phyloP scores from a whole-genome alignment of 2,329 filamentous ascomycete genomes.

The Cercospora zeina region DNA sequence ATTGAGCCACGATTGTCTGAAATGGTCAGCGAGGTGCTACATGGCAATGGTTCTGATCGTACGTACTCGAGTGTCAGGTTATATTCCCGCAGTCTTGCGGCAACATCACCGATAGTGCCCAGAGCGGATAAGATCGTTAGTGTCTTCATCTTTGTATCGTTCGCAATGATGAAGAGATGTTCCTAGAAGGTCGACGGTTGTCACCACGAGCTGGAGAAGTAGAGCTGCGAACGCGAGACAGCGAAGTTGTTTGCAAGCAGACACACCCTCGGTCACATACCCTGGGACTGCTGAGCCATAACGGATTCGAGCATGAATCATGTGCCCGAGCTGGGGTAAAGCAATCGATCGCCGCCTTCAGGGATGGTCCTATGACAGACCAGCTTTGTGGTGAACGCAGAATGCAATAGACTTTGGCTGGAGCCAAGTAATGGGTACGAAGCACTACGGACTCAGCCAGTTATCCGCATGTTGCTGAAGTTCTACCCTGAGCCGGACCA shows the following conservation, averaged over 20 bases:
- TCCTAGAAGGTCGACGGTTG: not conserved
- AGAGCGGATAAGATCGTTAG: not conserved
- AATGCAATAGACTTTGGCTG: not conserved
- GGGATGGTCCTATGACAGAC: not conserved
- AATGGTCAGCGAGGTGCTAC: not conserved
- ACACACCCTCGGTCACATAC: not conserved
- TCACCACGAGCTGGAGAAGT: not conserved
- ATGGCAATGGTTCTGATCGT: not conserved
- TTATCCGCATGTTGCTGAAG: not conserved
- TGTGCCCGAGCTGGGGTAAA: not conserved
- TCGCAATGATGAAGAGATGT: not conserved
- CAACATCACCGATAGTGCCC: not conserved
- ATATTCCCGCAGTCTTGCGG: conserved; percentile 22
- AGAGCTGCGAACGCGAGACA: not conserved
- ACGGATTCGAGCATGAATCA: not conserved
- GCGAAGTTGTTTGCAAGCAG: not conserved
- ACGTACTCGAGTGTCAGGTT: conserved; percentile 26
- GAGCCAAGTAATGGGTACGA: not conserved
- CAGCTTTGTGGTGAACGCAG: not conserved
- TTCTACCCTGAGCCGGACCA: too few relatives aligned
- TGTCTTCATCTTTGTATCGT: not conserved
- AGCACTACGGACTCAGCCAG: not conserved
- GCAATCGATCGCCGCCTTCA: not conserved
- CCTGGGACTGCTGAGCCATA: not conserved
- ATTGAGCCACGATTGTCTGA: conserved; percentile 15